phyloP scores from a whole-genome alignment of 805 yeast species.

The Blastobotrys peoriensis region DNA sequence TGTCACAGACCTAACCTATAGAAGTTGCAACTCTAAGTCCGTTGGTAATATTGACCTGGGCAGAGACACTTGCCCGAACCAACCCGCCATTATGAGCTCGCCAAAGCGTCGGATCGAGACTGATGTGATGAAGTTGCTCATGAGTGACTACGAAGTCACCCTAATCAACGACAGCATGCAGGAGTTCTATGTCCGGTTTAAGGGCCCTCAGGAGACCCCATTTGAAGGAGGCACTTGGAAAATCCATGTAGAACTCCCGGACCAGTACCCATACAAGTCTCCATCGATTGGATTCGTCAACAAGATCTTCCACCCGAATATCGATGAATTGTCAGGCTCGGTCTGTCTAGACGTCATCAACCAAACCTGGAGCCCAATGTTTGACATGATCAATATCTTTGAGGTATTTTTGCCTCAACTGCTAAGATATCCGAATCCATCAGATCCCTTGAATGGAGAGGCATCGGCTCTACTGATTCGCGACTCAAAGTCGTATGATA shows the following conservation, averaged over 20 bases:
- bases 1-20: no score
- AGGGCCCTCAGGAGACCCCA: constrained; percentile 83
- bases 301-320: constrained; percentile 90
- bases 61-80: no score
- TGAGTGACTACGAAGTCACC: constrained; percentile 88
- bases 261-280: constrained; percentile 89
- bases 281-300: constrained; percentile 94
- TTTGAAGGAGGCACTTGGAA: constrained; percentile 89
- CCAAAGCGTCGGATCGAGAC: constrained; percentile 81
- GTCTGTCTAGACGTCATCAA: constrained; percentile 95
- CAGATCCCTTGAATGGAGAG: constrained; percentile 88
- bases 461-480: constrained; percentile 76
- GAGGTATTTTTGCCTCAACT: constrained; percentile 92
- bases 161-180: constrained; percentile 79
- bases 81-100: constrained; percentile 39
- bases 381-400: constrained; percentile 82
- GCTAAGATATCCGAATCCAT: constrained; percentile 84
- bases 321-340: constrained; percentile 81
- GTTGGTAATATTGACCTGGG: no score
- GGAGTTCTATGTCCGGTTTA: constrained; percentile 77
- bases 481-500: constrained; percentile 60
- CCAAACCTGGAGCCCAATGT: constrained; percentile 98
- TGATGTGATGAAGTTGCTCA: constrained; percentile 91
- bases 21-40: no score
- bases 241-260: constrained; percentile 88